phyloP scores from a whole-genome alignment of 2,329 filamentous ascomycete genomes.

The Claviceps sp. region DNA sequence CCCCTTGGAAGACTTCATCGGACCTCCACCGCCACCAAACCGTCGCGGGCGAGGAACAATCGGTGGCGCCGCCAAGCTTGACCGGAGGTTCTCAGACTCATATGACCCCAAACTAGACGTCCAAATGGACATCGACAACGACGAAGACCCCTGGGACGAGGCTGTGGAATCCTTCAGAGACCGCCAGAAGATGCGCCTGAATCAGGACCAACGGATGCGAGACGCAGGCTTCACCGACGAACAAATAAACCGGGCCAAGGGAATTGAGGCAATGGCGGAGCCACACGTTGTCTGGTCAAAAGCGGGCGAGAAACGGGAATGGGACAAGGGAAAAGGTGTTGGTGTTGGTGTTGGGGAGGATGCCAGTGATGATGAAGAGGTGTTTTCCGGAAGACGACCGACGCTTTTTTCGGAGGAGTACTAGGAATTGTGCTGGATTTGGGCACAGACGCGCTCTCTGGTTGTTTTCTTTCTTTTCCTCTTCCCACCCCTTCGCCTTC shows the following conservation, averaged over 20 bases:
- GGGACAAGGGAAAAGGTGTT: conserved; percentile 41
- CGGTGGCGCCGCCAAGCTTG: conserved; percentile 52
- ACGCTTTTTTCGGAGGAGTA: conserved; percentile 7
- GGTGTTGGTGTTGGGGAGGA: neutral
- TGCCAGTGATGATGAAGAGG: conserved; percentile 1
- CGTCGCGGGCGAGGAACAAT: conserved; percentile 57
- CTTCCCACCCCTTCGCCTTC: too few species aligned
- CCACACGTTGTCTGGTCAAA: conserved; percentile 58
- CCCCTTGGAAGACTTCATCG: conserved; percentile 62
- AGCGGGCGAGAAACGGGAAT: conserved; percentile 48
- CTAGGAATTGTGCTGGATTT: neutral
- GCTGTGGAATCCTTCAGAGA: conserved; percentile 67
- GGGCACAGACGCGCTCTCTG: neutral
- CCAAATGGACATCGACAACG: conserved; percentile 29
- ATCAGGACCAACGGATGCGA: conserved; percentile 62
- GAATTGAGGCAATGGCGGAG: conserved; percentile 43
- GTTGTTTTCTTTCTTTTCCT: neutral
- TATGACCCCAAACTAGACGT: conserved; percentile 48
- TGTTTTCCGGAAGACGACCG: neutral
- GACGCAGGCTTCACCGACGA: conserved; percentile 67
- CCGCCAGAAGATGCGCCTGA: conserved; percentile 62
- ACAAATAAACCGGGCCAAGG: conserved; percentile 49
- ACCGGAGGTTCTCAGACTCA: conserved; percentile 60
- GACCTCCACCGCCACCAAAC: conserved; percentile 48
- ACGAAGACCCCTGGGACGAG: conserved; percentile 60